phyloP scores from a whole-genome alignment of 2,329 filamentous ascomycete species.

The Coniochaeta sp. region DNA sequence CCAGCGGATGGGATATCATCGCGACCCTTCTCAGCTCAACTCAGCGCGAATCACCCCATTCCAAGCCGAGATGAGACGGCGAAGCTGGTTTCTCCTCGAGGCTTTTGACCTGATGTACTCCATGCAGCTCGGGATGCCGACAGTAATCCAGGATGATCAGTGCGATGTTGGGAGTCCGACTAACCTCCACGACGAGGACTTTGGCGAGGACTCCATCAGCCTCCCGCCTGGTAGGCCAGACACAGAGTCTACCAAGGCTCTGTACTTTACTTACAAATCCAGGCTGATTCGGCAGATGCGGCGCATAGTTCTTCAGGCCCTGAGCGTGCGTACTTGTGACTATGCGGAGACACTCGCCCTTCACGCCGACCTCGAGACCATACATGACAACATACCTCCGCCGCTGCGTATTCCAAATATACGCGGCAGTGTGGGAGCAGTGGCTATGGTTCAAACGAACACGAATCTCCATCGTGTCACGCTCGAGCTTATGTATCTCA shows the following conservation, averaged over 20 bases:
- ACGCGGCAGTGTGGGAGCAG: neutral
- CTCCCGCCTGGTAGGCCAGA: slow-evolving; percentile 33
- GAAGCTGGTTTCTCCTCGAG: slow-evolving; percentile 41
- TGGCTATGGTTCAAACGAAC: slow-evolving; percentile 22
- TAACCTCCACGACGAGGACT: slow-evolving; percentile 45
- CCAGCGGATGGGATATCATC: slow-evolving; percentile 44
- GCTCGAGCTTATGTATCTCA: slow-evolving; percentile 32
- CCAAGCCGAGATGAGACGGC: slow-evolving; percentile 42
- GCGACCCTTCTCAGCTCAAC: slow-evolving; percentile 33
- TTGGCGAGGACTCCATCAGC: slow-evolving; percentile 38
- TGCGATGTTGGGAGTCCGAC: slow-evolving; percentile 36
- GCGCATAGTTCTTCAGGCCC: slow-evolving; percentile 32
- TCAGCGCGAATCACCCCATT: slow-evolving; percentile 31
- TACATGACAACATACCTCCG: slow-evolving; percentile 15
- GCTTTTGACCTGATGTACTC: slow-evolving; percentile 41
- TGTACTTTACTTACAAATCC: slow-evolving; percentile 36
- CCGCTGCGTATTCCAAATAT: neutral
- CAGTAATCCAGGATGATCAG: slow-evolving; percentile 34
- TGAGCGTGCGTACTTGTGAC: slow-evolving; percentile 23
- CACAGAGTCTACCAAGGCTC: slow-evolving; percentile 32
- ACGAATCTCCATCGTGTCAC: slow-evolving; percentile 30
- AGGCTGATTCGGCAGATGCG: slow-evolving; percentile 34
- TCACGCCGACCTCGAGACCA: slow-evolving; percentile 24
- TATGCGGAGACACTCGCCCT: slow-evolving; percentile 30
- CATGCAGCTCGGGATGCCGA: slow-evolving; percentile 36